These are phyloP conservation scores for Ogataea glucozyma DNA, from an alignment of 805 yeast genomes.

Conservation along the genomic window DNA sequence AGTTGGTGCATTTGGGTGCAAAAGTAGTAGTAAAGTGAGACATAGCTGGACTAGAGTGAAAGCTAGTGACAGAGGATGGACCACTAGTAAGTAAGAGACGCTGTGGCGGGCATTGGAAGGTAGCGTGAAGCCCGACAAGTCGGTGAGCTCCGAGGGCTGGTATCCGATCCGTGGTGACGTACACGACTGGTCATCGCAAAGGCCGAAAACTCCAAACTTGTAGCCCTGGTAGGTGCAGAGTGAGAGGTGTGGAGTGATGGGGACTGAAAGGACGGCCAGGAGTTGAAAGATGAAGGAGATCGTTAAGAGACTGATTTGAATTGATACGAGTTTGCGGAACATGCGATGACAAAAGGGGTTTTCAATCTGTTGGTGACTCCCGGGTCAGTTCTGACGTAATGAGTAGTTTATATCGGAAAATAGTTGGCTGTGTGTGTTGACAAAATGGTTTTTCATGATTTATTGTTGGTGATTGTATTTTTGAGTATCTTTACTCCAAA, in stretches of 20 bases:
- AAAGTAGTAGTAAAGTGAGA: conserved; percentile 39
- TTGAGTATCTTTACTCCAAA: no score
- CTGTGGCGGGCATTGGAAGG: conserved; percentile 62
- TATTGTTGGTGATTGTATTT: no score
- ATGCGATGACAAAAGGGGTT: no score
- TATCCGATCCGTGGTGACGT: conserved; percentile 48
- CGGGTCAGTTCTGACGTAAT: no score
- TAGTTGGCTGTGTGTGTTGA: no score
- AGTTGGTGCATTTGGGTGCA: conserved; percentile 34
- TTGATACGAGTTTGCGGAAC: conserved; percentile 22
- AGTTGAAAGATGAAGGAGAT: conserved; percentile 59
- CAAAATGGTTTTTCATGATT: no score
- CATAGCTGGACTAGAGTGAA: conserved; percentile 50
- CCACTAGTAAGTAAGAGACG: conserved; percentile 60
- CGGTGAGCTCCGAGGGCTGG: conserved; percentile 32
- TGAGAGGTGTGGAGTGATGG: conserved; percentile 49
- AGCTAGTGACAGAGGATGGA: conserved; percentile 65
- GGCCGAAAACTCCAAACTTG: conserved; percentile 71
- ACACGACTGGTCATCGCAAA: conserved; percentile 48
- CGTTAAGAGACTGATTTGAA: conserved; percentile 35
- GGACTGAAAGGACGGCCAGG: conserved; percentile 60
- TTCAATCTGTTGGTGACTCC: no score
- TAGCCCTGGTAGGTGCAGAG: conserved; percentile 52
- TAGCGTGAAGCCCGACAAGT: conserved; percentile 43
- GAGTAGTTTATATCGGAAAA: no score